phyloP scores from a whole-genome alignment of 164 flowering plant species.

The Nelumbo lutea region DNA sequence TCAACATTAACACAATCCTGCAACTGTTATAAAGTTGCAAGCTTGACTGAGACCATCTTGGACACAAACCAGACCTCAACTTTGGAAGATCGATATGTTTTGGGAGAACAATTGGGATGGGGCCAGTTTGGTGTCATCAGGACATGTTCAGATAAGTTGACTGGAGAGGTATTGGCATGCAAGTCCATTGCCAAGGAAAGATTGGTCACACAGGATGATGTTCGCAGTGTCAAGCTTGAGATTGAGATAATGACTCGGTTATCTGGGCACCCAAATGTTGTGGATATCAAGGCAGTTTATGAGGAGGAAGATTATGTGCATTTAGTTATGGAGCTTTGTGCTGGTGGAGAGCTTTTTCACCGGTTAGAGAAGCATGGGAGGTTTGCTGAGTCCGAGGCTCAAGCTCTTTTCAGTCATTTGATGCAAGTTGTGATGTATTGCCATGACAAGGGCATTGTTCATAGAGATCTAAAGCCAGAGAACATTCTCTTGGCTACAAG shows the following conservation, averaged over 20 bases:
- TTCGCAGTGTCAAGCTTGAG: conserved; percentile 46
- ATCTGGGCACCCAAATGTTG: conserved; percentile 62
- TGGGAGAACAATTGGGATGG: conserved; percentile 71
- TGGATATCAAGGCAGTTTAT: conserved; percentile 48
- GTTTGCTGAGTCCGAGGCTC: conserved; percentile 39
- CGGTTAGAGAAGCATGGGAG: conserved; percentile 42
- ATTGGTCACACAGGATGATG: conserved; percentile 42
- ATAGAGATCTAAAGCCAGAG: conserved; percentile 65
- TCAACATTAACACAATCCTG: conserved; percentile 16
- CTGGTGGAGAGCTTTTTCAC: conserved; percentile 61
- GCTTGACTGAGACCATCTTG: conserved; percentile 39
- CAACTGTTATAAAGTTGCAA: conserved; percentile 36
- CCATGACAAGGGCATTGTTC: conserved; percentile 56
- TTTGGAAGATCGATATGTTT: conserved; percentile 42
- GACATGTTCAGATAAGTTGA: conserved; percentile 50
- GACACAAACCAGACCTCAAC: conserved; percentile 33
- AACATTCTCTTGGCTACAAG: conserved; percentile 51
- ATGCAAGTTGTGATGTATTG: conserved; percentile 50
- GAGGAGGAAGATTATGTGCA: conserved; percentile 59
- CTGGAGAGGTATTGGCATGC: conserved; percentile 50
- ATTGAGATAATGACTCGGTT: conserved; percentile 56
- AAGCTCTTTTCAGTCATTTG: conserved; percentile 37
- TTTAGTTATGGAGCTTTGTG: conserved; percentile 67
- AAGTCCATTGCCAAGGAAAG: conserved; percentile 54
- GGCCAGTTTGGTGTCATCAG: conserved; percentile 81